Evolutionary conservation across 148 eudicot genomes (phyloP), one percentile per base, ranked within the genome.

Genomic region (Selenicereus undatus): DNA sequence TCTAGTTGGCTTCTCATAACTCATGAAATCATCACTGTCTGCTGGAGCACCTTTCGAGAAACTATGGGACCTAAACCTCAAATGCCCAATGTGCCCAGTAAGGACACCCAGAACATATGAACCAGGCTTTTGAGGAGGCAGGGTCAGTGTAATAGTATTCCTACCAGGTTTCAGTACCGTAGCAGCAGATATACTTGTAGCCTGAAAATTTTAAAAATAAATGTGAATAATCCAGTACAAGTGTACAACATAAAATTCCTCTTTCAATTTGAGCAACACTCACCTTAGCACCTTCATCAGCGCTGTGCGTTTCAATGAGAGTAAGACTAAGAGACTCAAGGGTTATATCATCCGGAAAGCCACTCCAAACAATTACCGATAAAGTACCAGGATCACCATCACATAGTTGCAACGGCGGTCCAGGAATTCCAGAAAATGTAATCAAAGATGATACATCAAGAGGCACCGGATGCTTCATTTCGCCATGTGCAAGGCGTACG

Each of bases 61-160:
- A 87, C 97, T 93, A 89, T 96, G 98, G 84, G 99, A 96, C 86
- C 99, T 89, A 89, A 96, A 96, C 78, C 94, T 93, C 86, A 96
- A 86, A 78, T 90, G 93, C 83, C 99, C 99, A 86, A 96, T 93
- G 83, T 91, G 93, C 77, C 99, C 99, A 71, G 98, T 96, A 83
- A 96, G 93, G 83, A 89, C 98, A 76, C 97, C 99, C 78, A 96
- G 89, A 79, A 96, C 99, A 88, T 93, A 96, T 32, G 97, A 93
- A 78, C 99, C 99, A n/a, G 99, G 97, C 83, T 90, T 92, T 77
- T 96, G 99, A 77, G 98, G 97, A n/a, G 98, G 97, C 72, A 96
- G 83, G 48, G 93, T 84, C 73, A 96, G 91, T 32, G 92, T 88
- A 64, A 92, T 90, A 74, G 86, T 86, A 87, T 96, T 96, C 84